Percentiles rank a stretch among this genome's conserved stretches.
phyloP scores from a whole-genome alignment of 1,139 yeast genomes.

The Debaryomyces sp. region DNA sequence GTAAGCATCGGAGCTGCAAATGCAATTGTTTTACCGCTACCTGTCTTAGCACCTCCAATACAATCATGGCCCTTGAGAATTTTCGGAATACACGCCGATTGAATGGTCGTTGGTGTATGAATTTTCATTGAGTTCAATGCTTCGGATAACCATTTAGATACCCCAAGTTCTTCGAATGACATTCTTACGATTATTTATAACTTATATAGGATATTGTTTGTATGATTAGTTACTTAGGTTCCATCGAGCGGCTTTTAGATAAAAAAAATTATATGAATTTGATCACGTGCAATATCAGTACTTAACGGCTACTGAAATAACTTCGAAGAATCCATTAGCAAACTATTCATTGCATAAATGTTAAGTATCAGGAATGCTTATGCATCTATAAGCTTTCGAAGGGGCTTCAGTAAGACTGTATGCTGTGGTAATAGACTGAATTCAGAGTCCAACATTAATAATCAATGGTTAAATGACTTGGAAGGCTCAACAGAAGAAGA shows the following conservation, averaged over 20 bases:
- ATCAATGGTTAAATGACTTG: neutral
- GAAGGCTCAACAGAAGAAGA: slow-evolving; percentile 3
- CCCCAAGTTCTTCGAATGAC: slow-evolving; percentile 68
- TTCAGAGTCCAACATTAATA: neutral
- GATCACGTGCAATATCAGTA: slow-evolving; percentile 1
- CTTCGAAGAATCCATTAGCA: neutral
- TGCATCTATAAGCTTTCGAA: neutral
- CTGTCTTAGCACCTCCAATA: slow-evolving; percentile 98
- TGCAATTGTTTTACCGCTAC: slow-evolving; percentile 97
- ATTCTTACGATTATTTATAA: slow-evolving; percentile 15
- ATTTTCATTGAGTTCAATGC: slow-evolving; percentile 83
- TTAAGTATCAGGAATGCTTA: neutral
- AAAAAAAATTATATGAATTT: neutral
- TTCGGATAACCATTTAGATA: slow-evolving; percentile 85
- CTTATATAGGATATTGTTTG: neutral
- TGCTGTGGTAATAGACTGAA: neutral
- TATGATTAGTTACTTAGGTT: neutral
- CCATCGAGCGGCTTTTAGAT: slow-evolving; percentile 10
- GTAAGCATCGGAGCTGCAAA: slow-evolving; percentile 96
- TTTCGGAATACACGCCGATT: slow-evolving; percentile 84
- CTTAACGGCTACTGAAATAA: neutral
- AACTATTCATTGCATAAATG: neutral
- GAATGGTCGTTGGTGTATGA: slow-evolving; percentile 82
- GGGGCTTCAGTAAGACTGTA: neutral
- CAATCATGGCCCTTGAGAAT: slow-evolving; percentile 84